Evolutionary conservation across 1,284 basidiomycete species (phyloP), one percentile per base, ranked within the genome.

Genomic region (Ceratobasidium sp.): DNA sequence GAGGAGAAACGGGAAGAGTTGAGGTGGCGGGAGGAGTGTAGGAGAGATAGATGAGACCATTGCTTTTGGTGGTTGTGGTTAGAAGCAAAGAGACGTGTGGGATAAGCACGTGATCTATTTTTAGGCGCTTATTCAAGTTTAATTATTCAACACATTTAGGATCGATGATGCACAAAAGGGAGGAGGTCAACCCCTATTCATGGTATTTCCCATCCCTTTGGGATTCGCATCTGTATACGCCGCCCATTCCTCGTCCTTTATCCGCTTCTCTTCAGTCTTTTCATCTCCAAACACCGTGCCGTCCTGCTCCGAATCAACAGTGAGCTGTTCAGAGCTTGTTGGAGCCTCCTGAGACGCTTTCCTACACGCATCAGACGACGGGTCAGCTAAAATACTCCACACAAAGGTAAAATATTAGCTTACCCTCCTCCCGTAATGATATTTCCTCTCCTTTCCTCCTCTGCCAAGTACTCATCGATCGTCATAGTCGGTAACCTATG

Each of bases 401-500:
- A 6, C 21, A 41, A 26, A 35, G n/a, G 11, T 4, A 11, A 11
- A 38, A 11, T 38, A 38, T 38, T 4, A 5, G 81, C 91, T 81
- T 79, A 94, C 93, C 94, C 95, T 82, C 94, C 93, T 38, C 92
- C 92, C 2, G 88, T 86, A 74, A 98, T 89, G 78, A 98, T 90
- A 72, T 95, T 96, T 0, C 96, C 96, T 63, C 93, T 84, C 74
- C 90, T 84, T 67, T 86, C 83, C 80, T 99, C 97, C 74, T 96
- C 90, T 76, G 92, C 90, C 26, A 99, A 86, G 79, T 97, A 98
- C 81, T 99, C 94, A 79, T 99, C 97, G 77, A 99, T 90, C 0
- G 92, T 88, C 98, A 99, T 98, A 0, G 95, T 97, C 2, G 97
- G 97, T 35, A 99, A 84, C 26, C 92, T 87, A 80, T 98, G 89